Evolutionary conservation across 108 stramenopile species (phyloP).

Genomic region (Skeletonema grethae): DNA sequence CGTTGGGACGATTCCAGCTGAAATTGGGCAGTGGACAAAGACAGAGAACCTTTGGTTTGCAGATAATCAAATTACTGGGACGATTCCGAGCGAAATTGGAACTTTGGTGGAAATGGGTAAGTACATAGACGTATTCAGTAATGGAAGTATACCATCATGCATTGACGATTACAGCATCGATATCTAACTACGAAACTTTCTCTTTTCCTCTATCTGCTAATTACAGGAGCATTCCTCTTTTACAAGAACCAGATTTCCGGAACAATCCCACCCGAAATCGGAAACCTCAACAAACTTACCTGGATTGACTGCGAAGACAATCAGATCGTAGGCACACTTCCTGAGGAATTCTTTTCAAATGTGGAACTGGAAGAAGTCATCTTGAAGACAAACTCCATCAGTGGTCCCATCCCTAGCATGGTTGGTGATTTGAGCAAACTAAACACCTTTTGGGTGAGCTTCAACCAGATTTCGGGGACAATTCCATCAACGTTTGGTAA

Average conservation of each 20-base stretch:
- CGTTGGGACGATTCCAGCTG: constrained; percentile 67
- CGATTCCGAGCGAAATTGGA: constrained; percentile 59
- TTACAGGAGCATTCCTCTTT: constrained; percentile 44
- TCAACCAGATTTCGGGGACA: constrained; percentile 54
- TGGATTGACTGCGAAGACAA: constrained; percentile 50
- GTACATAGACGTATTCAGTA: neutral
- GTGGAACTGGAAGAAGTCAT: constrained; percentile 47
- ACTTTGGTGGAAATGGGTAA: constrained; percentile 44
- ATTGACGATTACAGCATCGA: neutral
- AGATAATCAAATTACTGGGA: constrained; percentile 57
- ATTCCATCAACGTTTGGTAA: constrained; percentile 63
- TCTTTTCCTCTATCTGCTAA: neutral
- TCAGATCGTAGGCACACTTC: constrained; percentile 45
- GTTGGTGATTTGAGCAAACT: constrained; percentile 58
- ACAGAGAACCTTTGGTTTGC: constrained; percentile 56
- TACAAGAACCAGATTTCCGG: constrained; percentile 55
- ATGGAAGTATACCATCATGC: neutral
- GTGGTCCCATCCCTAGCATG: constrained; percentile 53
- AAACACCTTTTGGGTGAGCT: constrained; percentile 61
- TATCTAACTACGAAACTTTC: neutral
- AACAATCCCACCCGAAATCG: constrained; percentile 64
- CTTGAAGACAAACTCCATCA: constrained; percentile 68
- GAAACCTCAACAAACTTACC: constrained; percentile 40
- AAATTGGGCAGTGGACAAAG: constrained; percentile 66
- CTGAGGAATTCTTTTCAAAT: constrained; percentile 44